A percentile compares a stretch with the other conserved stretches of the same genome.
These are phyloP conservation scores for Xerocomus brunneocitrinus DNA, from an alignment of 768 basidiomycete species.

Conservation along the genomic window DNA sequence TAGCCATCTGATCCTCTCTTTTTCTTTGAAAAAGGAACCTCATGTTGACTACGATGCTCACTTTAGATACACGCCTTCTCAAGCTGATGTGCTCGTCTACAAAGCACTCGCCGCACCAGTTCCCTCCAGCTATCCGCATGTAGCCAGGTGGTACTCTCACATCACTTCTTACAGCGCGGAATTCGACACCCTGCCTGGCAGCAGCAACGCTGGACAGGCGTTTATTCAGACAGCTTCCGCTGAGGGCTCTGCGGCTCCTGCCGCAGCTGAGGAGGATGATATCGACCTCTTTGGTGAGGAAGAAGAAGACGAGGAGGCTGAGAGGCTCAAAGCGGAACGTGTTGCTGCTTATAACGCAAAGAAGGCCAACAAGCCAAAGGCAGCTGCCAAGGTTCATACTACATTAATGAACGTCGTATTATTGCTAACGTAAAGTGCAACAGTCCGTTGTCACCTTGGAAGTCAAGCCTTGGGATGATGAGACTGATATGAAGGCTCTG, in stretches of 20 bases:
- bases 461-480: conserved; percentile 99
- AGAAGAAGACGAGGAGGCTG: conserved; percentile 80
- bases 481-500: conserved; percentile 91
- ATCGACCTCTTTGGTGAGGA: conserved; percentile 90
- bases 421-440: conserved; percentile 9
- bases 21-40: not conserved
- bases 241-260: conserved; percentile 43
- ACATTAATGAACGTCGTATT: conserved; percentile 1
- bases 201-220: conserved; percentile 74
- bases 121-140: conserved; percentile 62
- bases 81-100: conserved; percentile 92
- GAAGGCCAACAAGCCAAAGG: conserved; percentile 89
- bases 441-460: conserved; percentile 98
- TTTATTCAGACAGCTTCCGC: conserved; percentile 52
- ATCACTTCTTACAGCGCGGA: conserved; percentile 83
- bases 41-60: conserved; percentile 7
- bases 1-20: conserved; percentile 63
- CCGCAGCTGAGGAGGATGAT: conserved; percentile 52
- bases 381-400: conserved; percentile 71
- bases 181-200: conserved; percentile 74
- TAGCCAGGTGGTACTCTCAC: conserved; percentile 90
- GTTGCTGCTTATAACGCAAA: conserved; percentile 89
- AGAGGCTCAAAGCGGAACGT: conserved; percentile 86
- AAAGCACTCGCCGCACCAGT: conserved; percentile 70
- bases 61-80: conserved; percentile 81